Conservation (phyloP, 2,329 filamentous ascomycete genomes). For the Diaporthe sp. region DNA sequence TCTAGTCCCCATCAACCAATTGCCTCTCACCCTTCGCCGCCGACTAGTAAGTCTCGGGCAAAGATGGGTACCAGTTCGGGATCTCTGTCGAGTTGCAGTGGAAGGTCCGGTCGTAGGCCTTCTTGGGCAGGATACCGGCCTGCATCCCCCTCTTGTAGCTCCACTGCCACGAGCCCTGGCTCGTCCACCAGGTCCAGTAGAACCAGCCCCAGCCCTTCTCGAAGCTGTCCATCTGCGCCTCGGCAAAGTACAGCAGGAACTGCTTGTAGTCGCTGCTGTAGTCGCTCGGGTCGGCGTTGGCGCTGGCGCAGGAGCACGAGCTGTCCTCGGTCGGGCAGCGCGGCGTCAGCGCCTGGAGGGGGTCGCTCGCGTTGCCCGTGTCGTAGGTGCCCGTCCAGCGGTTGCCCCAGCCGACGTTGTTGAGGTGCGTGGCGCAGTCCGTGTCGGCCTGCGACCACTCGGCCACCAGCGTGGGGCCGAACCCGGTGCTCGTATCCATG, state of each 20-base stretch:
- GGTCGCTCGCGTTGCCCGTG: slow-evolving; percentile 68
- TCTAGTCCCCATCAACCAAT: background rate
- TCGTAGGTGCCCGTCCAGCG: slow-evolving; percentile 92
- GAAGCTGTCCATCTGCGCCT: slow-evolving; percentile 96
- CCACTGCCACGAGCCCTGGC: slow-evolving; percentile 80
- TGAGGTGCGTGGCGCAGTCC: slow-evolving; percentile 89
- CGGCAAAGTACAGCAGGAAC: slow-evolving; percentile 90
- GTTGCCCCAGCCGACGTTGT: slow-evolving; percentile 89
- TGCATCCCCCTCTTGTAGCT: slow-evolving; percentile 86
- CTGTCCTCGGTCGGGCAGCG: slow-evolving; percentile 78
- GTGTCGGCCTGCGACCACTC: slow-evolving; percentile 99
- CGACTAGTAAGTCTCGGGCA: slow-evolving; percentile 65
- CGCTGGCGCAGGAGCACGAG: slow-evolving; percentile 79
- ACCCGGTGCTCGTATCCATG: slow-evolving; percentile 82
- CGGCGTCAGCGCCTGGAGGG: slow-evolving; percentile 74
- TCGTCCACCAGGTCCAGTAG: slow-evolving; percentile 84
- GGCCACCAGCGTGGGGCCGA: slow-evolving; percentile 93
- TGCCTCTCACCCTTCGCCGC: background rate
- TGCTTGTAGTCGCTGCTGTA: slow-evolving; percentile 85
- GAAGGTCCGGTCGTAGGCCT: slow-evolving; percentile 79
- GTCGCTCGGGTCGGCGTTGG: slow-evolving; percentile 78
- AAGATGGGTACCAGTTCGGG: slow-evolving; percentile 63
- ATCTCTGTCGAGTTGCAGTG: slow-evolving; percentile 71
- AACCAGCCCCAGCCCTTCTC: slow-evolving; percentile 98
- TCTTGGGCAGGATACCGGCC: slow-evolving; percentile 83